These are phyloP conservation scores for Torulaspora indica DNA, from an alignment of 805 yeast species.

Conservation along the genomic window DNA sequence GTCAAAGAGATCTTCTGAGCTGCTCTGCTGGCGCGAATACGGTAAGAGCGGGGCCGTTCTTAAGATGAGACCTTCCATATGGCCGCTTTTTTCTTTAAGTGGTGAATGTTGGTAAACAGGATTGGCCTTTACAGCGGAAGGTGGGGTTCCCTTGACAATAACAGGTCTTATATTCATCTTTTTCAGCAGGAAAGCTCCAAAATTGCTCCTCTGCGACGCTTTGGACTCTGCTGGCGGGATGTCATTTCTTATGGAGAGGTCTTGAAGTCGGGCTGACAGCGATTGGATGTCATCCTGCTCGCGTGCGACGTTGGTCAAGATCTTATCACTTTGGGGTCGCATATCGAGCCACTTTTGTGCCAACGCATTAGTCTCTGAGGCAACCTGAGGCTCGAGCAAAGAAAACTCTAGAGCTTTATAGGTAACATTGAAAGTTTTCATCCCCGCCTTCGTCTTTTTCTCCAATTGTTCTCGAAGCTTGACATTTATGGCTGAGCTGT, in stretches of 20 bases:
- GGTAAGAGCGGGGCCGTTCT: constrained; percentile 21
- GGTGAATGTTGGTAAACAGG: constrained; percentile 20
- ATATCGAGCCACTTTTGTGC: constrained; percentile 37
- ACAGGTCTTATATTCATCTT: constrained; percentile 42
- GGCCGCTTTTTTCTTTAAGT: neutral
- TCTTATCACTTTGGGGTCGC: constrained; percentile 17
- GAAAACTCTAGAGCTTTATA: constrained; percentile 42
- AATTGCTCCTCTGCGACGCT: constrained; percentile 16
- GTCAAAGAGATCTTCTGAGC: constrained; percentile 6
- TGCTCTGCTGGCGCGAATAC: constrained; percentile 11
- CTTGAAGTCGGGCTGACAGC: constrained; percentile 4
- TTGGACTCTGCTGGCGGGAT: constrained; percentile 5
- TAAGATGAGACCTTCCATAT: constrained; percentile 15
- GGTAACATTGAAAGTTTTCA: constrained; percentile 38
- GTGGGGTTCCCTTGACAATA: constrained; percentile 34
- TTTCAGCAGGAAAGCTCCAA: constrained; percentile 40
- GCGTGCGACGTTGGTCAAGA: constrained; percentile 5
- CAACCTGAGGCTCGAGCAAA: constrained; percentile 38
- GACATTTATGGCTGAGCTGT: constrained; percentile 15
- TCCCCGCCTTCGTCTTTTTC: constrained; percentile 39
- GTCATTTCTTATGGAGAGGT: constrained; percentile 7
- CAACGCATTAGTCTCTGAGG: constrained; percentile 36
- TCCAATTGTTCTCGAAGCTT: constrained; percentile 35
- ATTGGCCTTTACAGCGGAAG: constrained; percentile 19
- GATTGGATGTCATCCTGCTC: constrained; percentile 8